Conservation (phyloP, 805 yeast species). For the Brettanomyces naardenensis region DNA sequence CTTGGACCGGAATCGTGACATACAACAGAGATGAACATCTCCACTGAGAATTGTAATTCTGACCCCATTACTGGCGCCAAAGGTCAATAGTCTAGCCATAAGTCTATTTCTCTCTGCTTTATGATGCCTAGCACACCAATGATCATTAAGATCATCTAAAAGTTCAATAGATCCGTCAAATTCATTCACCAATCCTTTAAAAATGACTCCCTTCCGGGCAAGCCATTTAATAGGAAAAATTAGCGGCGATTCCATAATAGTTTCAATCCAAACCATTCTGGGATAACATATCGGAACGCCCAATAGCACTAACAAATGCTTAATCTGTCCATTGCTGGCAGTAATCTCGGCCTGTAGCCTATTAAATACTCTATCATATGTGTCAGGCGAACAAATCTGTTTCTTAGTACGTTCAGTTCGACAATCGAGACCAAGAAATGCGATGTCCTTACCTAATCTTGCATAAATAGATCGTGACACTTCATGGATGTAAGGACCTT, state of each 20-base stretch:
- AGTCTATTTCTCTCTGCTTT: constrained; percentile 76
- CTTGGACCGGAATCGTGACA: constrained; percentile 67
- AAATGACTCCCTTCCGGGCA: constrained; percentile 54
- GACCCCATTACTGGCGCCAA: constrained; percentile 56
- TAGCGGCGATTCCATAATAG: constrained; percentile 52
- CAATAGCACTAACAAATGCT: constrained; percentile 73
- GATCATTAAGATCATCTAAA: constrained; percentile 89
- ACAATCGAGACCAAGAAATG: constrained; percentile 79
- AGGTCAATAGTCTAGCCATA: constrained; percentile 50
- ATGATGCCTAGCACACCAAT: constrained; percentile 90
- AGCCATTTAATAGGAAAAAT: constrained; percentile 57
- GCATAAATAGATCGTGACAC: constrained; percentile 62
- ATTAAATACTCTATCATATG: constrained; percentile 55
- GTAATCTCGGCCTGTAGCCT: constrained; percentile 51
- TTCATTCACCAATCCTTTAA: constrained; percentile 75
- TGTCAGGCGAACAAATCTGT: constrained; percentile 42
- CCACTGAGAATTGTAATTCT: constrained; percentile 85
- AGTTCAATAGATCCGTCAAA: constrained; percentile 90
- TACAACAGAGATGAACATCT: constrained; percentile 85
- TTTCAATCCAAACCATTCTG: constrained; percentile 84
- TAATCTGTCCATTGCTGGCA: constrained; percentile 43
- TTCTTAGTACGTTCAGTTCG: constrained; percentile 77
- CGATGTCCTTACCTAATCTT: constrained; percentile 66
- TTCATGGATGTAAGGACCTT: constrained; percentile 66
- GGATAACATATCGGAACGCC: constrained; percentile 97